Conservation (phyloP, 1,284 basidiomycete genomes). For the Pisolithus thermaeus region DNA sequence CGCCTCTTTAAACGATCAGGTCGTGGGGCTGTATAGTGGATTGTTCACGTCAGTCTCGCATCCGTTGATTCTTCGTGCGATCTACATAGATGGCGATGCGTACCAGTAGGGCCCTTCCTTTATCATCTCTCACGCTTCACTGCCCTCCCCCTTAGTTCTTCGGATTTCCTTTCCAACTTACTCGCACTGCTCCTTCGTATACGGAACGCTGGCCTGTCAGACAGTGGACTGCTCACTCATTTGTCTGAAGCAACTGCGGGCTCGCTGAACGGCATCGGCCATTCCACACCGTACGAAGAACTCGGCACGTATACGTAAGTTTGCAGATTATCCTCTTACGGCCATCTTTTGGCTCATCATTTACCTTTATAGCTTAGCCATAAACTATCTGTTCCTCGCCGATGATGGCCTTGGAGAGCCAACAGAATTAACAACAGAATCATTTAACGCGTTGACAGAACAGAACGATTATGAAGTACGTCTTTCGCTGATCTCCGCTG, state of each 20-base stretch:
- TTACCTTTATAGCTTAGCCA: constrained; percentile 56
- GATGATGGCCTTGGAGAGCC: constrained; percentile 51
- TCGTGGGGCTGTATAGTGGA: constrained; percentile 91
- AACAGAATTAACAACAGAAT: constrained; percentile 58
- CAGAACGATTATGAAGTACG: constrained; percentile 84
- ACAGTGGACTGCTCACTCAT: constrained; percentile 85
- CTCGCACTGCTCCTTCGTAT: constrained; percentile 86
- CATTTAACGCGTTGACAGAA: constrained; percentile 70
- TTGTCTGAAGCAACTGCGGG: constrained; percentile 89
- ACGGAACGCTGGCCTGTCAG: constrained; percentile 85
- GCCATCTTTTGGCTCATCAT: constrained; percentile 12
- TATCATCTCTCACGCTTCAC: constrained; percentile 4
- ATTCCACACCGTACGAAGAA: constrained; percentile 91
- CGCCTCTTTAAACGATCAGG: constrained; percentile 95
- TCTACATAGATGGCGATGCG: constrained; percentile 94
- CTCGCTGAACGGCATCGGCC: constrained; percentile 85
- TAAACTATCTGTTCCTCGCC: constrained; percentile 89
- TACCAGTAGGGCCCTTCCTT: constrained; percentile 60
- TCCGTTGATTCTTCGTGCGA: constrained; percentile 83
- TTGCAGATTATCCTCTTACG: constrained; percentile 15
- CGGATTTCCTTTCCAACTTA: constrained; percentile 90
- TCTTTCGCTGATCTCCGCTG: constrained; percentile 14
- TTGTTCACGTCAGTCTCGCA: constrained; percentile 86
- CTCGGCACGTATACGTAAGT: constrained; percentile 73
- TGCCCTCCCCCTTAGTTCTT: constrained; percentile 46